Evolutionary conservation across 2,329 filamentous ascomycete species (phyloP), one percentile per base, ranked within the genome.

Genomic region (Cladobotryum protrusum): DNA sequence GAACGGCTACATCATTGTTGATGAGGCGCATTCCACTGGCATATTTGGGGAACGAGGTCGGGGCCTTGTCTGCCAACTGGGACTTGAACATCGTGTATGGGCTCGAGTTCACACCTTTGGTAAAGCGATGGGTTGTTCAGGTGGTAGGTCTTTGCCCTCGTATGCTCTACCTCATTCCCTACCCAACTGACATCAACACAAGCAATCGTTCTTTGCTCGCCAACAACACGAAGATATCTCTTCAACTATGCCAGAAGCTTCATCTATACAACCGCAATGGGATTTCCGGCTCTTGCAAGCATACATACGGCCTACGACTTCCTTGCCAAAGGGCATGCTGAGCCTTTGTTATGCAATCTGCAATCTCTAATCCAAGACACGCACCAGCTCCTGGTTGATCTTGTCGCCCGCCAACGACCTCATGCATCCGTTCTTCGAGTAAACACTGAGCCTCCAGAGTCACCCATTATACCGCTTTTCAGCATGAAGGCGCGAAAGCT

Each of bases 201-300:
- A 63, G 63, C 64, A 18, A 83, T 83, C 17, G 69, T 89, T 1
- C 71, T 89, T 0, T 87, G 83, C 60, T 80, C 81, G 1, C 63
- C 74, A 0, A 66, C 76, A 1, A 78, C 81, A 0, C 72, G 83
- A 19, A 67, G 78, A 1, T 89, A 88, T 54, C 71, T 89, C 46
- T 77, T 89, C 64, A 89, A 90, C 60, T 89, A 89, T 59, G 85
- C 86, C 1, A 78, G 85, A n/a, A 82, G 78, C 2, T 67, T 89
- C 39, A 88, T 89, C 48, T 90, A 88, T 63, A 88, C 85, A 0
- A 89, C 85, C 0, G 83, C 84, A 29, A 75, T 87, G 67, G 76
- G 81, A 0, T 80, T 81, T 37, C 78, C 83, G 0, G 73, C 76
- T 2, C 71, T 87, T 1, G 77, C 77, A 0, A 76, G 76, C 13